Percentiles rank a stretch among this genome's conserved stretches.
These are phyloP conservation scores for Medicago ruthenica DNA, from an alignment of 306 rosid species.

Conservation along the genomic window DNA sequence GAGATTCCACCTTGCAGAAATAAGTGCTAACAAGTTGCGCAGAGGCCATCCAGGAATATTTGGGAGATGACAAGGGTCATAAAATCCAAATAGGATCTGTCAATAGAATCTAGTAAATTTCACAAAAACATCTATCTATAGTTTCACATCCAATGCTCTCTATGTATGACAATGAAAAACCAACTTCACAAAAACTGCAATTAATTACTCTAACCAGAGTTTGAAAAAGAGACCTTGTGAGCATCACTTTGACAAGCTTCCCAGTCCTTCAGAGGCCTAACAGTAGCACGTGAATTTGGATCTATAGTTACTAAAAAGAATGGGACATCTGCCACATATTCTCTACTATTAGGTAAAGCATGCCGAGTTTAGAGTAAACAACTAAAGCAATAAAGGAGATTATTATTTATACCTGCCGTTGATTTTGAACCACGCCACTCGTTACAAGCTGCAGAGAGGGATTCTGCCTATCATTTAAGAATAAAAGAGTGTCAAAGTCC, in stretches of 20 bases:
- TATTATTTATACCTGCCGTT: conserved; percentile 62
- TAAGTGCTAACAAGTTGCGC: conserved; percentile 88
- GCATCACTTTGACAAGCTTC: conserved; percentile 60
- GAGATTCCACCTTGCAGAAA: conserved; percentile 79
- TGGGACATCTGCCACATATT: conserved; percentile 71
- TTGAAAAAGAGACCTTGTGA: conserved; percentile 66
- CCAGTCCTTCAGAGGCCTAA: conserved; percentile 82
- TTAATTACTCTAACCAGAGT: conserved; percentile 39
- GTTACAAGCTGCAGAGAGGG: conserved; percentile 76
- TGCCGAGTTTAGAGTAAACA: conserved; percentile 26
- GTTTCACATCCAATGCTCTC: conserved; percentile 31
- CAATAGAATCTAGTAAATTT: conserved; percentile 45
- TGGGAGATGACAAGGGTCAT: conserved; percentile 92
- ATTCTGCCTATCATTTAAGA: conserved; percentile 63
- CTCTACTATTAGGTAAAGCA: conserved; percentile 40
- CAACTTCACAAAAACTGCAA: conserved; percentile 30
- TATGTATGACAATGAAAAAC: conserved; percentile 31
- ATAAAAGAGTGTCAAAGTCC: conserved; percentile 28
- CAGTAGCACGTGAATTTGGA: conserved; percentile 62
- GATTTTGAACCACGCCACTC: conserved; percentile 81
- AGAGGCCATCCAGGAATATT: conserved; percentile 97
- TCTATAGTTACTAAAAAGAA: conserved; percentile 76
- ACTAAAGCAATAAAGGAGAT: not conserved
- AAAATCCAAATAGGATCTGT: conserved; percentile 94
- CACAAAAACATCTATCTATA: conserved; percentile 23